phyloP scores from a whole-genome alignment of 2,329 filamentous ascomycete species.

The Fusarium sp. region DNA sequence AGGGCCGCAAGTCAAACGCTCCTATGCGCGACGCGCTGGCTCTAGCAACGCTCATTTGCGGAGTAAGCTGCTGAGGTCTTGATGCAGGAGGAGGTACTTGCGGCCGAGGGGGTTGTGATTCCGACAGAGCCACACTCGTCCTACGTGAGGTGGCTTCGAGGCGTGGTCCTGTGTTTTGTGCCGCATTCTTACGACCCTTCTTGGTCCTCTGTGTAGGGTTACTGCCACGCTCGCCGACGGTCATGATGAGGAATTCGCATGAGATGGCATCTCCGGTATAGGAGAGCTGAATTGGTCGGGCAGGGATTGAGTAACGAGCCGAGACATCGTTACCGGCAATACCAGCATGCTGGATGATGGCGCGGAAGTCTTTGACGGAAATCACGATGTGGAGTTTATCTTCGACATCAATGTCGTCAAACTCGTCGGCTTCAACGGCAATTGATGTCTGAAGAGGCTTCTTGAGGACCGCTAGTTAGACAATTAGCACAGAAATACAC shows the following conservation, averaged over 20 bases:
- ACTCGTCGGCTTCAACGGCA: constrained; percentile 80
- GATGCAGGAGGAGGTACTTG: constrained; percentile 43
- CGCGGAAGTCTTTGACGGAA: constrained; percentile 85
- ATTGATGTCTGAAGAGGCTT: constrained; percentile 86
- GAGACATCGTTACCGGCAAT: constrained; percentile 74
- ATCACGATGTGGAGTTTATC: constrained; percentile 83
- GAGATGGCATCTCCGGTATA: constrained; percentile 76
- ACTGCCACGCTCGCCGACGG: constrained; percentile 73
- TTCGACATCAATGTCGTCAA: constrained; percentile 79
- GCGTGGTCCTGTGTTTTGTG: constrained; percentile 51
- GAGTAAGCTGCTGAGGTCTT: constrained; percentile 46
- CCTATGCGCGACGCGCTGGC: constrained; percentile 51
- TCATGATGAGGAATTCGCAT: constrained; percentile 87
- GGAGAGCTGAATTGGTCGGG: constrained; percentile 77
- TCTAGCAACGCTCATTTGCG: constrained; percentile 50
- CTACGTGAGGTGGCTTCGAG: constrained; percentile 63
- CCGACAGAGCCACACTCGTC: constrained; percentile 54
- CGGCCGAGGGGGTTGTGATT: constrained; percentile 42
- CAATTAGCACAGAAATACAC: constrained; percentile 16
- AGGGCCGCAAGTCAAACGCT: constrained; percentile 62
- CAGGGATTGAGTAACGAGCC: constrained; percentile 77
- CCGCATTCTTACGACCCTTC: constrained; percentile 56
- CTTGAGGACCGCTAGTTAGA: constrained; percentile 73
- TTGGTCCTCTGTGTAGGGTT: constrained; percentile 62
- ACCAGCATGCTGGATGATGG: constrained; percentile 81